Evolutionary conservation across 805 yeast genomes (phyloP), one percentile per base, ranked within the genome.

Genomic region (Candida gorgasii): DNA sequence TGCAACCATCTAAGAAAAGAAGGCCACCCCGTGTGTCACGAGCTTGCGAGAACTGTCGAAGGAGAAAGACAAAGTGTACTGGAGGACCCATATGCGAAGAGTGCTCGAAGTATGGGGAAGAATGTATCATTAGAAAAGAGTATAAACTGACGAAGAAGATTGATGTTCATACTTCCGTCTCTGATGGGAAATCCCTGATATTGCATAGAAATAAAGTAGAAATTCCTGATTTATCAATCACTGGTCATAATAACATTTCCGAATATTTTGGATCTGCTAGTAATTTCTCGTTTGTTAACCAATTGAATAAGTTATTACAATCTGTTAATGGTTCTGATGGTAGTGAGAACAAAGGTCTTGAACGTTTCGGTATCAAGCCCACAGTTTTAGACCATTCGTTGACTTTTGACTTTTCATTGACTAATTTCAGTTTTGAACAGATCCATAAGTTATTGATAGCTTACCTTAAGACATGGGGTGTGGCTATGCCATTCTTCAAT

Each of bases 181-280:
- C n/a, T 18, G 31, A 14, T n/a, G 5, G n/a, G 13, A 29, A 26
- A n/a, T 26, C 16, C 6, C 14, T 18, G 12, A 5, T 22, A 20
- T 4, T 11, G 15, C 19, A 26, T 7, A 43, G 22, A 22, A 24
- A 32, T 16, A 15, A 15, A 11, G 14, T 43, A 5, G 47, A 44
- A 27, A 44, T 44, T 14, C 47, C 47, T 11, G 44, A 36, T 15
- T 13, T 44, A 15, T 40, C 44, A 8, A 36, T 44, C n/a, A 5
- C 39, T 3, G 40, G 40, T 11, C 32, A 31, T 8, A 33, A 37
- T 16, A 39, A 36, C 17, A 31, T 11, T 3, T 32, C 47, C 5
- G 57, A 55, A 33, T 55, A 52, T 29, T 55, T 52, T 51, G 59
- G 59, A 4, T 50, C 59, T 5, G 51, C 57, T 5, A 48, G 54